Percentiles rank a stretch among this genome's conserved stretches.
phyloP scores from a whole-genome alignment of 441 rosid genomes.

The Syzygium malaccense region DNA sequence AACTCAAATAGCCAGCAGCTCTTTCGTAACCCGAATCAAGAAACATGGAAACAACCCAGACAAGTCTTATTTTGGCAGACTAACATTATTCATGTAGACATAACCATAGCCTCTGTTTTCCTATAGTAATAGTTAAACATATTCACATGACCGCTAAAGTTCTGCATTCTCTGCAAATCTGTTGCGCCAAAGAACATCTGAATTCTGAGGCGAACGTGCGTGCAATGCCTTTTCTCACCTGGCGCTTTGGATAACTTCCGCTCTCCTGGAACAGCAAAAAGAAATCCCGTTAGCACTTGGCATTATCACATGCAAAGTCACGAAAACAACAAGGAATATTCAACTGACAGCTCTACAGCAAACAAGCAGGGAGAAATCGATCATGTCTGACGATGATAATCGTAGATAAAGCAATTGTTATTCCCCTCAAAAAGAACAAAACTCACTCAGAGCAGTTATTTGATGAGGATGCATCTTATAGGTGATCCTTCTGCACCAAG shows the following conservation, averaged over 20 bases:
- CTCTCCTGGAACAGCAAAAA: not conserved
- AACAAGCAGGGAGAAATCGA: not conserved
- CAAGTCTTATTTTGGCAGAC: not conserved
- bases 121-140: not conserved
- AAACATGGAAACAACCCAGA: not conserved
- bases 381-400: not conserved
- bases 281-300: not conserved
- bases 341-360: not conserved
- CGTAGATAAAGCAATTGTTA: not conserved
- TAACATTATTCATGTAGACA: not conserved
- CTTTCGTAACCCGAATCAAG: not conserved
- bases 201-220: not conserved
- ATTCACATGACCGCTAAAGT: not conserved
- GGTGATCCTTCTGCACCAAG: conserved; percentile 11
- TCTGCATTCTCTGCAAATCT: not conserved
- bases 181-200: not conserved
- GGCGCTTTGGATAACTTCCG: not conserved
- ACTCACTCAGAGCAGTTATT: not conserved
- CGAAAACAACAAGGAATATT: not conserved
- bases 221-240: not conserved
- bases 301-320: not conserved
- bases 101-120: not conserved
- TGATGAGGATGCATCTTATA: conserved; percentile 8
- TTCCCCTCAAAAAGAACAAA: not conserved
- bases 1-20: not conserved